Conservation (phyloP, 306 rosid species). For the Ziziphus jujuba region DNA sequence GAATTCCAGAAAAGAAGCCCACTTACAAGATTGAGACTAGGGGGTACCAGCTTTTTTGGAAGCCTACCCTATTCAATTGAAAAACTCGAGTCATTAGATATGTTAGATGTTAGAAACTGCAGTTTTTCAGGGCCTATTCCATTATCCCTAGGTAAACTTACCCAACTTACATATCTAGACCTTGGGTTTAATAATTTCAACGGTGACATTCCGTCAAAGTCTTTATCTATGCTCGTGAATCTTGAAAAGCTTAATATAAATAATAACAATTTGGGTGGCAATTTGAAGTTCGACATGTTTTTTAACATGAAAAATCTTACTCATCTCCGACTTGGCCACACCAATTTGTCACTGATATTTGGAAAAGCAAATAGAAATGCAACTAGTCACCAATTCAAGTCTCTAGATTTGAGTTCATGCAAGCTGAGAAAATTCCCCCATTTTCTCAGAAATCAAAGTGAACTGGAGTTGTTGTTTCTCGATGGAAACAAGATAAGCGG, state of each 20-base stretch:
- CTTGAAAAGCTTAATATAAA: rapidly evolving
- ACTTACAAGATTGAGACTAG: neutral
- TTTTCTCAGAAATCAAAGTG: neutral
- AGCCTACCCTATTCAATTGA: neutral
- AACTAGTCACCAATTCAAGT: neutral
- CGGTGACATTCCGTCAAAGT: neutral
- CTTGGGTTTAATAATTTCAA: neutral
- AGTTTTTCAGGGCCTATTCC: constrained; percentile 5
- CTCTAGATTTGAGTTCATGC: neutral
- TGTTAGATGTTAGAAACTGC: neutral
- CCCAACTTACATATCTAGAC: neutral
- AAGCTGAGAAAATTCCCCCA: neutral
- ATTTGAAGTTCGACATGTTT: neutral
- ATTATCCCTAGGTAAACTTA: neutral
- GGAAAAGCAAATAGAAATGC: neutral
- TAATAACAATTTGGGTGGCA: neutral
- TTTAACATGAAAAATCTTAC: neutral
- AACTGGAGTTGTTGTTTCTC: neutral
- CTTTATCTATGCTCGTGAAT: neutral
- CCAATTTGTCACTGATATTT: neutral
- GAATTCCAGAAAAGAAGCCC: neutral
- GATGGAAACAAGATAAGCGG: neutral
- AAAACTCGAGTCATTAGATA: neutral
- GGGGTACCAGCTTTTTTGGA: neutral
- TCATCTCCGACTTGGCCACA: rapidly evolving